Base-by-base conservation (phyloP, 2,329 filamentous ascomycete genomes). In the Fusarium graminum region DNA sequence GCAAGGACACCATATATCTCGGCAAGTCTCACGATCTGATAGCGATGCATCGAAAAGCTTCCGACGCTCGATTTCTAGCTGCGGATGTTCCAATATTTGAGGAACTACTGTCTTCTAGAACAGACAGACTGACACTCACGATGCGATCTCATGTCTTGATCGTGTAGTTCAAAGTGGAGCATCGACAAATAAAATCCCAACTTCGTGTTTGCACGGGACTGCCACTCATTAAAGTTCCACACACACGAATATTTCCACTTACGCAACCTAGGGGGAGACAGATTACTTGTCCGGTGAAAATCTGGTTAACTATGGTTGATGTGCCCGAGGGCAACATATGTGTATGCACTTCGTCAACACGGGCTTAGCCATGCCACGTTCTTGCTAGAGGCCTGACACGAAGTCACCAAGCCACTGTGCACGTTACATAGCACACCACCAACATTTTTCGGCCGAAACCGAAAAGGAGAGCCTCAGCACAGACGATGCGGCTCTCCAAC, bases 401-500 rank as follows among this genome's bases (percentile, higher is more conserved):
- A 63, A 52, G 52, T 66, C 44, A 47, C 28, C 41, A 47, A 43
- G 47, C 36, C 49, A 47, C 52, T 30, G 44, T 36, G 34, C 16
- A 36, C 16, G n/a, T n/a, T n/a, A 16, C 22, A 22, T 22, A 22
- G 38, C 38, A 65, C 50, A 42, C 56, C 55, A 52, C 46, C 47
- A 59, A 41, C 17, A 43, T 44, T 44, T 28, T 42, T 62, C 56
- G 69, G 59, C 36, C 62, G 30, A 64, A 26, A 44, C 67, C 61
- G 59, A 71, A 54, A 39, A 55, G 51, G 53, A 59, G 58, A 67
- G 62, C 59, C 58, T 61, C 63, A 67, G 46, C 38, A 39, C n/a
- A 63, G 36, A 41, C 49, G 55, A 58, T 67, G 66, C 67, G 57
- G 57, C 65, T 55, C 52, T 67, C 51, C 51, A 58, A 51, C 34